Evolutionary conservation across 1,284 basidiomycete genomes (phyloP), one percentile per base, ranked within the genome.

Genomic region (Pseudomicrostroma phylloplanum): DNA sequence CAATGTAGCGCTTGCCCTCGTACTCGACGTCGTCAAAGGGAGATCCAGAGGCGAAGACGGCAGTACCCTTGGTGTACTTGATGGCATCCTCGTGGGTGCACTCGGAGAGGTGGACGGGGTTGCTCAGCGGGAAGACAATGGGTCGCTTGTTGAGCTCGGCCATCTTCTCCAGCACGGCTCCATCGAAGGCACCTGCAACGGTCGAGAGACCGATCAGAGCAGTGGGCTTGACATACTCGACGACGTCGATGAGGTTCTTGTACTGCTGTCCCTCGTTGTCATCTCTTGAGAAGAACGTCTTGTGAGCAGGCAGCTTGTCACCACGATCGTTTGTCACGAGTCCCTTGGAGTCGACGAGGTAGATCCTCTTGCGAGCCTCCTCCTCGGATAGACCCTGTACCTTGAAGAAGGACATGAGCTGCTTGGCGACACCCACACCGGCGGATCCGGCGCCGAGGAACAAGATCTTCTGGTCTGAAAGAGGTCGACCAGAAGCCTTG

Each of bases 61-160:
- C 83, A 4, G 67, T 57, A 17, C 76, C 76, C 1, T 80, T 89
- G 51, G 80, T 88, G 81, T 88, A 86, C 60, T 85, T 81, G 61
- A 96, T 85, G 0, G 92, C 91, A 68, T 93, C 89, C 63, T 88
- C 83, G 80, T 92, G 96, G 39, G 82, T 81, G 70, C 80, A 81
- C 71, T 88, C 88, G 76, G 89, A 89, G 53, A 92, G 86, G 56
- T 85, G 83, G 55, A 90, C 88, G 36, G 93, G 93, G 82, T 96
- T 97, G 41, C 90, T 92, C n/a, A 96, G 86, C 56, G 93, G 91
- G 85, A 96, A 96, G 80, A 96, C 87, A 82, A 96, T 93, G 26
- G 93, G 92, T 23, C 88, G 85, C 21, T 86, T 83, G 82, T 94
- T 96, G 70, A 90, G 83, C 56, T 85, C 83, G n/a, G 88, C 86